These are phyloP conservation scores for Smallanthus sonchifolius DNA, from an alignment of 129 eudicot species.

Conservation along the genomic window DNA sequence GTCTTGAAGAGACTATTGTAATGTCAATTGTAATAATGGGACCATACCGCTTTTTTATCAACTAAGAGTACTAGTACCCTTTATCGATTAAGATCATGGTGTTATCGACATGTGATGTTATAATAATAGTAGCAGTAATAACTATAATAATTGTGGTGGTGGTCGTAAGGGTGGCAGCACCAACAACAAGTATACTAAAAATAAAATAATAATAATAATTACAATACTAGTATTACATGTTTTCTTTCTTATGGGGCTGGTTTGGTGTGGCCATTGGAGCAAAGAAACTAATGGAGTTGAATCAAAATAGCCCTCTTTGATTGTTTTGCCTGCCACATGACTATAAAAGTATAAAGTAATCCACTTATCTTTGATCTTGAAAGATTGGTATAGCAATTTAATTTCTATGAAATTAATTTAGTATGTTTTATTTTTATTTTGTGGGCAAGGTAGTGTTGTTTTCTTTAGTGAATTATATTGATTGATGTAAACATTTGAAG, in stretches of 20 bases:
- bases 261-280: conserved; percentile 12
- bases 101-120: neutral
- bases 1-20: no score
- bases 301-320: conserved; percentile 20
- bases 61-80: no score
- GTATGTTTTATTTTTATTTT: neutral
- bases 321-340: conserved; percentile 24
- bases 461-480: conserved; percentile 15
- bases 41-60: no score
- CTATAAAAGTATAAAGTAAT: neutral
- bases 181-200: neutral
- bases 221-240: neutral
- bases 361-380: neutral
- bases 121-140: no score
- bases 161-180: no score
- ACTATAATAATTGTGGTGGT: no score
- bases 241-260: neutral
- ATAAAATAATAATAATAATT: neutral
- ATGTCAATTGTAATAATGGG: no score
- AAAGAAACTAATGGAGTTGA: conserved; percentile 19
- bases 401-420: neutral
- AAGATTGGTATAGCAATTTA: neutral
- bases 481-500: conserved; percentile 33
- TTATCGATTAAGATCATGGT: neutral
- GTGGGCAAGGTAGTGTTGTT: conserved; percentile 14